Percentiles rank a stretch among this genome's conserved stretches.
phyloP scores from a whole-genome alignment of 2,329 filamentous ascomycete species.

The Curvularia hawaiiensis region DNA sequence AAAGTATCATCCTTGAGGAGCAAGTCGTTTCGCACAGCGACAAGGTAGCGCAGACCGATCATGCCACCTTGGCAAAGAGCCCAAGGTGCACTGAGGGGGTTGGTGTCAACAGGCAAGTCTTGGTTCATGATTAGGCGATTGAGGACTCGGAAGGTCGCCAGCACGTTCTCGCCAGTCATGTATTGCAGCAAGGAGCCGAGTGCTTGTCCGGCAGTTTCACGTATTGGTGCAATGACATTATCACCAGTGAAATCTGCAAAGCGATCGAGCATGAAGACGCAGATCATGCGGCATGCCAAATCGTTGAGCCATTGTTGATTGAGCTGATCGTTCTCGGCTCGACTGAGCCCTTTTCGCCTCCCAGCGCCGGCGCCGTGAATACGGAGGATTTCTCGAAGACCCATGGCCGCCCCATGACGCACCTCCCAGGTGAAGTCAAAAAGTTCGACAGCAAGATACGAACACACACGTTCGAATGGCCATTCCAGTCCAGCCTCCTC shows the following conservation, averaged over 20 bases:
- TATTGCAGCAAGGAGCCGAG: conserved; percentile 88
- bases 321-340: conserved; percentile 74
- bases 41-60: conserved; percentile 93
- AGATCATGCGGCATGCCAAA: conserved; percentile 90
- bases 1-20: conserved; percentile 81
- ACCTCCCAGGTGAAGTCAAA: conserved; percentile 96
- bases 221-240: conserved; percentile 93
- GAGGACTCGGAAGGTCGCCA: conserved; percentile 82
- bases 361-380: conserved; percentile 92
- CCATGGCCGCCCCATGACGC: conserved; percentile 94
- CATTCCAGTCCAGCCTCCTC: conserved; percentile 81
- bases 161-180: conserved; percentile 77
- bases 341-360: conserved; percentile 70
- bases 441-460: conserved; percentile 90
- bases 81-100: conserved; percentile 73
- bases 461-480: conserved; percentile 93
- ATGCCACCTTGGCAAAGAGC: conserved; percentile 97
- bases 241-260: conserved; percentile 99
- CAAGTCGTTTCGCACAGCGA: conserved; percentile 91
- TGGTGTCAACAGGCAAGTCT: conserved; percentile 60
- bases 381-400: conserved; percentile 85
- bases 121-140: conserved; percentile 92
- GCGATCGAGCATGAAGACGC: conserved; percentile 94
- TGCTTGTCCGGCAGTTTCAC: conserved; percentile 93
- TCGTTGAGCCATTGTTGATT: conserved; percentile 93